Evolutionary conservation across 2,329 filamentous ascomycete species (phyloP).

Genomic region (Penicillium brevicompactum): DNA sequence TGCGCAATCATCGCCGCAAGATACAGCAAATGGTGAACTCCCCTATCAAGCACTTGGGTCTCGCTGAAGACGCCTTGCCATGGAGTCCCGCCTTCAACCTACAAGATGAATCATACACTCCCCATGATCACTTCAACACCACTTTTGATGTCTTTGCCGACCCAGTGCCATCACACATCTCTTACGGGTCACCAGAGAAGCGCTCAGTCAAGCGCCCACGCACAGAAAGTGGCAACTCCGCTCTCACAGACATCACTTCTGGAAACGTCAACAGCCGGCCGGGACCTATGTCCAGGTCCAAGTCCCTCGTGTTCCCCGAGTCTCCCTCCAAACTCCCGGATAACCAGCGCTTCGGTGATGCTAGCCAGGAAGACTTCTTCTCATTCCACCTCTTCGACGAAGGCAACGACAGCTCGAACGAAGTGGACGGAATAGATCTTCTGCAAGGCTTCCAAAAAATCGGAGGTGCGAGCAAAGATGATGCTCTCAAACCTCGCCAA

Average conservation of each 20-base stretch:
- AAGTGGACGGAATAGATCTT: slow-evolving; percentile 49
- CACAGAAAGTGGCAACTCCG: slow-evolving; percentile 51
- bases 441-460: slow-evolving; percentile 53
- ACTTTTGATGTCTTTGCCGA: slow-evolving; percentile 61
- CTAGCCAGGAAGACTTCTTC: slow-evolving; percentile 48
- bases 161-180: slow-evolving; percentile 39
- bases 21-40: slow-evolving; percentile 82
- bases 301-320: slow-evolving; percentile 40
- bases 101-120: slow-evolving; percentile 46
- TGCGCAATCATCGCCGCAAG: slow-evolving; percentile 82
- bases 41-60: slow-evolving; percentile 57
- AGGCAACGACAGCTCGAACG: slow-evolving; percentile 44
- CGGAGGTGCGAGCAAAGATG: slow-evolving; percentile 41
- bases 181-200: slow-evolving; percentile 58
- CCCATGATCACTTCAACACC: slow-evolving; percentile 46
- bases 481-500: slow-evolving; percentile 29
- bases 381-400: slow-evolving; percentile 53
- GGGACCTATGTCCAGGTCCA: slow-evolving; percentile 37
- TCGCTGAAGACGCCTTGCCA: slow-evolving; percentile 44
- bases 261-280: slow-evolving; percentile 39
- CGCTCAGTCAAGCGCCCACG: slow-evolving; percentile 54
- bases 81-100: slow-evolving; percentile 57
- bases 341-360: slow-evolving; percentile 35
- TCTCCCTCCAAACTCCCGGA: slow-evolving; percentile 44
- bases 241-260: slow-evolving; percentile 51